Base-by-base conservation (phyloP, 2,329 filamentous ascomycete genomes). In the Leptoxyphium fumago region DNA sequence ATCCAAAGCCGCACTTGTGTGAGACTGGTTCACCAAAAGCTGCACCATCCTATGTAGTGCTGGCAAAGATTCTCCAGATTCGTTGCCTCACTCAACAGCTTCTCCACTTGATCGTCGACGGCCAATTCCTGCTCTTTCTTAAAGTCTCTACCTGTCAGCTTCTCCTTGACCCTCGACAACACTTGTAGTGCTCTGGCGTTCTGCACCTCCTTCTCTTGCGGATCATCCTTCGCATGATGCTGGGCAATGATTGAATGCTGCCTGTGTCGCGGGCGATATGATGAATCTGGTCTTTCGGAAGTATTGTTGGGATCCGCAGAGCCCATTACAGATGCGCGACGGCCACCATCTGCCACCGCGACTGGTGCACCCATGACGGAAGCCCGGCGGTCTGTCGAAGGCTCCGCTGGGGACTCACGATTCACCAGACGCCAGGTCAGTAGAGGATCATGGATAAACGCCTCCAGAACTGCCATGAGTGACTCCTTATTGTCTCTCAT, bases 31-130 rank as follows among this genome's bases (percentile, higher is more conserved):
- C 48, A 96, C 89, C 89, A 96, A 73, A 95, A 96, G 65, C 85
- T 93, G 67, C 89, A 96, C 89, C 89, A 96, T 50, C 91, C 91
- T 55, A 96, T 94, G 63, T 95, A 98, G 69, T 96, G 91, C 71
- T 96, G 91, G 62, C 91, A 98, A 48, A 98, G 70, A 62, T 96
- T 96, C 73, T 96, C 91, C 55, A 96, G 71, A 59, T 91, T 95
- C 6, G 91, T 98, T 17, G 91, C 91, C 69, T 98, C 89, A 48
- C 83, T 81, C 55, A 99, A 83, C 56, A 99, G 69, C 63, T 93
- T 89, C 64, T 94, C 89, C 5, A 98, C 93, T 66, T 99, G 91
- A 48, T 78, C 78, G 45, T 84, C 79, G 17, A 94, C 80, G 46
- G 80, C 81, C 50, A 98, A 72, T 65, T 96, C 89, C 56, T 93